Conservation (phyloP, 306 rosid genomes). For the Myrica gale region DNA sequence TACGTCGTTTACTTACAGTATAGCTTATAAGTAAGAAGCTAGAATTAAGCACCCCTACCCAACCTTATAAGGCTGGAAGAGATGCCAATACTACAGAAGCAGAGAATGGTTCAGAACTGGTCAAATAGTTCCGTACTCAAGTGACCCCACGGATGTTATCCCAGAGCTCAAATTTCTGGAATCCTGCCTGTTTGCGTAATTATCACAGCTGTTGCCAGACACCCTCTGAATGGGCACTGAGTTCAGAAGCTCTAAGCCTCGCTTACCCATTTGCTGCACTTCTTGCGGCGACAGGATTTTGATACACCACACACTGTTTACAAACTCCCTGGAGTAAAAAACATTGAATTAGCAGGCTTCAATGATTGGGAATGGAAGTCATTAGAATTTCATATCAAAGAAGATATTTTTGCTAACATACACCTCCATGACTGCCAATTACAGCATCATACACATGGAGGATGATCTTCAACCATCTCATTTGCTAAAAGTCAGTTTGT, state of each 20-base stretch:
- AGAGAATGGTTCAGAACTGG: slow-evolving; percentile 39
- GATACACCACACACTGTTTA: slow-evolving; percentile 91
- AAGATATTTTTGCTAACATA: not conserved
- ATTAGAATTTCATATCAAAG: not conserved
- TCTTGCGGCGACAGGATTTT: slow-evolving; percentile 96
- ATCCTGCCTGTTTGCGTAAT: slow-evolving; percentile 72
- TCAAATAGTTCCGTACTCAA: slow-evolving; percentile 59
- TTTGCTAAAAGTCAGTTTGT: not conserved
- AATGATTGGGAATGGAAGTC: not conserved
- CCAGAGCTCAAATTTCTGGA: slow-evolving; percentile 70
- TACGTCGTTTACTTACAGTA: slow-evolving; percentile 65
- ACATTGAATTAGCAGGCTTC: slow-evolving; percentile 2
- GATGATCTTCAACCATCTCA: not conserved
- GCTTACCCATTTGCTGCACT: slow-evolving; percentile 90
- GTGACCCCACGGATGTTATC: slow-evolving; percentile 77
- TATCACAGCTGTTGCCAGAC: slow-evolving; percentile 63
- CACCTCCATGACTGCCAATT: not conserved
- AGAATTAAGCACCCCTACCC: slow-evolving; percentile 46
- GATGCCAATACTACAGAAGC: slow-evolving; percentile 52
- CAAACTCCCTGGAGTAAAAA: slow-evolving; percentile 75
- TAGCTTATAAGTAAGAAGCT: slow-evolving; percentile 45
- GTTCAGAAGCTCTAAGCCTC: slow-evolving; percentile 69
- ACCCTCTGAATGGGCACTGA: slow-evolving; percentile 83
- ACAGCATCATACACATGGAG: not conserved
- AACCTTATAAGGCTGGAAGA: slow-evolving; percentile 40